These are phyloP conservation scores for Mycena epipterygia DNA, from an alignment of 768 basidiomycete species.

Conservation along the genomic window DNA sequence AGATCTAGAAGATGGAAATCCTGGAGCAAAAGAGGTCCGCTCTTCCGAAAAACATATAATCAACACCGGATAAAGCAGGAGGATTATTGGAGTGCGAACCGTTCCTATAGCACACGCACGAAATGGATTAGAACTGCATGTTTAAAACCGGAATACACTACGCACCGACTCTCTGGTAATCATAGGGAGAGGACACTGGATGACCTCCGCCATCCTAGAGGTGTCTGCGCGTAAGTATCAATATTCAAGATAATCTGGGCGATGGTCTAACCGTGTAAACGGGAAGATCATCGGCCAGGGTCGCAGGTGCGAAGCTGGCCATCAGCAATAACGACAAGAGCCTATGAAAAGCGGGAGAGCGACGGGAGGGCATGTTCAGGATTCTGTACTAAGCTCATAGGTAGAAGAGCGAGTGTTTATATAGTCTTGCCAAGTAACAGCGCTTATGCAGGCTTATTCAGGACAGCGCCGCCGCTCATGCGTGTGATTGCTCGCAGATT, in stretches of 20 bases:
- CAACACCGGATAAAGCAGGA: not conserved
- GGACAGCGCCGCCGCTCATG: too few relatives aligned
- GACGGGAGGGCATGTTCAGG: constrained; percentile 1
- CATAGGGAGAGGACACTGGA: constrained; percentile 35
- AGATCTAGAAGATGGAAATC: constrained; percentile 34
- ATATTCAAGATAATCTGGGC: not conserved
- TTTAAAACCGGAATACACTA: not conserved
- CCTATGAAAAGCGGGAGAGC: not conserved
- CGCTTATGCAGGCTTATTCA: not conserved
- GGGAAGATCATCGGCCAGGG: constrained; percentile 9
- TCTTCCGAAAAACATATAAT: not conserved
- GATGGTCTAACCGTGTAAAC: constrained; percentile 27
- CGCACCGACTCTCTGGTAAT: constrained; percentile 35
- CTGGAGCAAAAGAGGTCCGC: constrained; percentile 33
- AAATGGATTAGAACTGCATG: not conserved
- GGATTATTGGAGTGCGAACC: constrained; percentile 4
- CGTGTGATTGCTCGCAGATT: too few relatives aligned
- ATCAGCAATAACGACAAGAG: constrained; percentile 15
- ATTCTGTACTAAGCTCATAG: not conserved
- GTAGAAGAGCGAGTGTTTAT: not conserved
- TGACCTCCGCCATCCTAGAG: constrained; percentile 32
- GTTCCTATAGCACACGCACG: constrained; percentile 8
- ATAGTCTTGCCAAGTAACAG: too few relatives aligned
- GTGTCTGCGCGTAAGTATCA: not conserved
- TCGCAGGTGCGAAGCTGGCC: not conserved